Evolutionary conservation across 2,329 filamentous ascomycete genomes (phyloP), one percentile per base, ranked within the genome.

Genomic region (Colletotrichum trifolii): DNA sequence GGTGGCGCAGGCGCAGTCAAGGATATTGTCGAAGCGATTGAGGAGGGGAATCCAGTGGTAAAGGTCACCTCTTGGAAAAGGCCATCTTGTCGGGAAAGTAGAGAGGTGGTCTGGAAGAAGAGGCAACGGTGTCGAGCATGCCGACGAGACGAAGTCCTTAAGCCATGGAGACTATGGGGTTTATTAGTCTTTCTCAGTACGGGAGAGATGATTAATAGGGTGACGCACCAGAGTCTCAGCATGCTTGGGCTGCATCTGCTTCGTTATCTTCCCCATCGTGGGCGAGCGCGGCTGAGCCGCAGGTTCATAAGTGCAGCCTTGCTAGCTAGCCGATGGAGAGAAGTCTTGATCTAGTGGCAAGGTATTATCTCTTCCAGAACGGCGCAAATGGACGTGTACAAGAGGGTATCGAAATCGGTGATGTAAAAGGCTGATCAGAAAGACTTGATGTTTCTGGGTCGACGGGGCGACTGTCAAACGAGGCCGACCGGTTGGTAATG

Each of bases 1-100:
- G 69, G 88, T 89, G 61, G 87, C 84, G 77, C 90, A 93, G 76
- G 97, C 94, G 43, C 88, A 83, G 71, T 97, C 93, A 45, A 99
- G 82, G 69, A 98, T 89, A 73, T 87, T 88, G 78, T 99, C 96
- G 78, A 99, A 98, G 63, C 94, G 90, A 77, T 99, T 97, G 66
- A 99, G 81, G 33, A 97, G 86, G 35, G 92, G 90, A 70, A 99
- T 97, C 96, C 96, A 99, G 83, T 99, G 95, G 76, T 98, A 98
- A 36, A 98, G 83, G 76, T 99, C 96, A 66, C 96, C 96, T 76
- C 95, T 89, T 43, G 95, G 95, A 74, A 98, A 97, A 2, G 94
- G 94, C 96, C 96, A 99, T 85, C 90, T 85, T 69, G 90, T 89
- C 64, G 95, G 94, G 75, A 98, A 98, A 60, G 86, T 87, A 71